Evolutionary conservation across 257 asterid genomes (phyloP), one percentile per base, ranked within the genome.

Genomic region (Lithospermum erythrorhizon): DNA sequence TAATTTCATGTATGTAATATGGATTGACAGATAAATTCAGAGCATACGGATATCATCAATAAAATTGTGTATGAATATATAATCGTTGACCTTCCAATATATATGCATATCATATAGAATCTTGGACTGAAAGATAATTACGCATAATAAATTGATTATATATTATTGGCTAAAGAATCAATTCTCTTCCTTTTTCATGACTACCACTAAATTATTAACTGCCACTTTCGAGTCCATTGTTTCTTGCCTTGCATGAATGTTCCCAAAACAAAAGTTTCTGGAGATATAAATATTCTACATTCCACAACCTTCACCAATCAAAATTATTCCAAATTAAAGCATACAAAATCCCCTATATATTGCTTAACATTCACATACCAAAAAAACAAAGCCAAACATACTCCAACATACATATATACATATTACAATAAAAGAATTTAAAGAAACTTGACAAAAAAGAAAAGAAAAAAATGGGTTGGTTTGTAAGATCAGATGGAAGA

Each of bases 401-500:
- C 49, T 41, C 18, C 16, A 17, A 11, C 5, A 41, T 41, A 41
- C 49, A 41, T 41, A 35, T 41, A 41, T 11, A 41, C 17, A 41
- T 6, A n/a, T 5, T 32, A 32, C 49, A 41, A 9, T 6, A 1
- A 41, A 9, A 41, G 15, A 41, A 41, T 41, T 41, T 41, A 1
- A 41, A 41, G 15, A 41, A 41, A 41, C 13, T 14, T 1, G 14
- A 41, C 49, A 35, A 9, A 35, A 41, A 41, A 14, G 13, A 41
- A 14, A 1, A 6, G 4, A 10, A 1, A 49, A 52, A 53, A 22
- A 83, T 87, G 94, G 81, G 73, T 59, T 79, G 77, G 81, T 65
- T 78, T 20, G 63, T 66, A 64, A 64, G 79, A 65, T 86, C 49
- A 41, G 49, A 41, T 13, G 18, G 67, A 65, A 73, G 81, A 54